Conservation (phyloP, 352 stramenopile species). For the Pythium brachiatum region DNA sequence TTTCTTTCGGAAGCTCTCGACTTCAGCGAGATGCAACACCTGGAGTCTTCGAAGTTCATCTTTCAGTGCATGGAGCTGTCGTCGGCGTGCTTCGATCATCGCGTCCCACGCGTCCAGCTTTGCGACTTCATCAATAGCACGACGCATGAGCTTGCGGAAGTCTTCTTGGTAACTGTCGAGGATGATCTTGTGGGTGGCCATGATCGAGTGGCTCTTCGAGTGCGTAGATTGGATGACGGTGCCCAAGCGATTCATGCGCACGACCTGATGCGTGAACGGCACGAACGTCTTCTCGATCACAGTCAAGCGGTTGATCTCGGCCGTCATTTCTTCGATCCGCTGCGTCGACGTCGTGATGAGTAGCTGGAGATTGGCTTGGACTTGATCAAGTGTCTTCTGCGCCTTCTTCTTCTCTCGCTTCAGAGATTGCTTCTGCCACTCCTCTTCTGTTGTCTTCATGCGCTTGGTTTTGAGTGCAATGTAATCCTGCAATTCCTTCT, state of each 20-base stretch:
- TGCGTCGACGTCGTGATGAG: constrained; percentile 47
- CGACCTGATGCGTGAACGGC: constrained; percentile 72
- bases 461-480: constrained; percentile 73
- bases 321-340: constrained; percentile 60
- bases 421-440: constrained; percentile 81
- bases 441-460: constrained; percentile 72
- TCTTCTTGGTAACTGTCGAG: constrained; percentile 59
- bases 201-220: constrained; percentile 35
- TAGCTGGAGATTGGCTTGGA: constrained; percentile 46
- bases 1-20: constrained; percentile 56
- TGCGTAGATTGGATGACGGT: constrained; percentile 42
- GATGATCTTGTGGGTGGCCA: constrained; percentile 42
- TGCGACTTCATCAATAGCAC: constrained; percentile 51
- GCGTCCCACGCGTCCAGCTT: constrained; percentile 62
- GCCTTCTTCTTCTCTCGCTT: constrained; percentile 84
- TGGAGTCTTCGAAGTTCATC: constrained; percentile 56
- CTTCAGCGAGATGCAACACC: constrained; percentile 57
- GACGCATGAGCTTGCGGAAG: constrained; percentile 45
- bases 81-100: constrained; percentile 55
- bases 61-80: constrained; percentile 59
- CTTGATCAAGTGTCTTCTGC: constrained; percentile 49
- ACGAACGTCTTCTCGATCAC: constrained; percentile 72
- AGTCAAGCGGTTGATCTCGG: constrained; percentile 58
- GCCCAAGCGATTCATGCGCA: constrained; percentile 43
- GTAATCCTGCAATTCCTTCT: constrained; percentile 70